phyloP scores from a whole-genome alignment of 1,284 basidiomycete species.

The Sporisorium exsertum region DNA sequence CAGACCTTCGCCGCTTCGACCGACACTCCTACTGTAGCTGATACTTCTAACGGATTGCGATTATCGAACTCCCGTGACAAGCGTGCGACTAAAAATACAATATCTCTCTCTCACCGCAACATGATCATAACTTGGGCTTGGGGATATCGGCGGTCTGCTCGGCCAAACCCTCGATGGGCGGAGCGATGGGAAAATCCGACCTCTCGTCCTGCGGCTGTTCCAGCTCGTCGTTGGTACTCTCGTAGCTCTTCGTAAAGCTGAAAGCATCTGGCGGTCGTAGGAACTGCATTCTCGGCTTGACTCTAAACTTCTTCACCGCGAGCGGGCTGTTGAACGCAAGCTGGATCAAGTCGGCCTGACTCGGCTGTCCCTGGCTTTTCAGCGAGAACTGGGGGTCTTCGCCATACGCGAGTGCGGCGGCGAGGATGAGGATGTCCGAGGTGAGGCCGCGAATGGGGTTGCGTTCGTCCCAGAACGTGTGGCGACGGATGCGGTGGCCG shows the following conservation, averaged over 20 bases:
- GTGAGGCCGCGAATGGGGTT: slow-evolving; percentile 64
- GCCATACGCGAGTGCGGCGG: slow-evolving; percentile 56
- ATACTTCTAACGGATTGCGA: too few species aligned
- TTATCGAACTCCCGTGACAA: not conserved
- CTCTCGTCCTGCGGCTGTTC: slow-evolving; percentile 49
- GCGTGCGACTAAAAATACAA: not conserved
- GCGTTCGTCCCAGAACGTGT: slow-evolving; percentile 64
- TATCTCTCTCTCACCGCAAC: not conserved
- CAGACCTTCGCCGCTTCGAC: too few species aligned
- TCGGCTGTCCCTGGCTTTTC: slow-evolving; percentile 36
- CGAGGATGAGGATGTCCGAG: slow-evolving; percentile 63
- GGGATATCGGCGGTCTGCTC: not conserved
- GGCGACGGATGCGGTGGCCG: slow-evolving; percentile 48
- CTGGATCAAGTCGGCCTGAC: slow-evolving; percentile 51
- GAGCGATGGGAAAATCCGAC: slow-evolving; percentile 27
- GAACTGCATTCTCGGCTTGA: slow-evolving; percentile 62
- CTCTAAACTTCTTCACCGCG: slow-evolving; percentile 53
- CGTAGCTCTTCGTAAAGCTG: slow-evolving; percentile 19
- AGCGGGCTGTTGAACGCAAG: slow-evolving; percentile 57
- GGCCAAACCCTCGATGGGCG: slow-evolving; percentile 5
- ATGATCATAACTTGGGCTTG: slow-evolving; percentile 33
- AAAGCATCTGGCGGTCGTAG: slow-evolving; percentile 33
- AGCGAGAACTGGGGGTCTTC: slow-evolving; percentile 36
- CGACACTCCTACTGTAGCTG: too few species aligned
- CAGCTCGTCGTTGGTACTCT: slow-evolving; percentile 31